Base-by-base conservation (phyloP, 345 rosid species). In the Abelmoschus esculentus region DNA sequence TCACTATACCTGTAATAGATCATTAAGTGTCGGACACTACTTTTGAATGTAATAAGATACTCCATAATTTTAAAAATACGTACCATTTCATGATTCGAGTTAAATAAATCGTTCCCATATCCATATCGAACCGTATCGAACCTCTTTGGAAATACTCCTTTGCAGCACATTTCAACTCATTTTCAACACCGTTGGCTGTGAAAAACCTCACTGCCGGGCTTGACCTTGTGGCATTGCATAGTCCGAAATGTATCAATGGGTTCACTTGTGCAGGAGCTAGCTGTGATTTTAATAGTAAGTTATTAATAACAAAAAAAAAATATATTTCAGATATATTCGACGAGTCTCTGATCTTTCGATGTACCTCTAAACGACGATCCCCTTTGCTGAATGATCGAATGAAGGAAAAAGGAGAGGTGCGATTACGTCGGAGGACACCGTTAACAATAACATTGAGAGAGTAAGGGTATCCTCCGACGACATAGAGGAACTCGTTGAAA, bases 201-300 rank as follows among this genome's bases (percentile, higher is more conserved):
- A 83, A 95, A 81, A 93, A 93, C 75, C 91, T 86, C 72, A 89
- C 90, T 0, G 75, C 46, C 9, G 99, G 96, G 77, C 90, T 85
- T 31, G 97, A 95, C 71, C 80, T 87, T 36, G 99, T 81, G 61
- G 97, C 99, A 15, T 86, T 82, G 79, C 96, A 95, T 4, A 86
- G 81, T 49, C 99, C 97, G 54, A 89, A 91, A 82, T 93, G 96
- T 55, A 93, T 79, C 15, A 91, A 73, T 10, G 99, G 96, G 66
- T 88, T 91, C 71, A 85, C 68, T 72, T 80, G 88, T 19, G 77
- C 67, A 71, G 82, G 75, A 52, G 75, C 74, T 7, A 86, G 73
- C 98, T 93, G 87, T 70, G 73, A 71, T n/a, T 65, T 49, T 2
- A 3, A 42, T 12, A 11, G 0, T 0, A 13, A 62, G 6, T 1